These are phyloP conservation scores for Plectosphaerella cucumerina DNA, from an alignment of 2,329 filamentous ascomycete species.

Conservation along the genomic window DNA sequence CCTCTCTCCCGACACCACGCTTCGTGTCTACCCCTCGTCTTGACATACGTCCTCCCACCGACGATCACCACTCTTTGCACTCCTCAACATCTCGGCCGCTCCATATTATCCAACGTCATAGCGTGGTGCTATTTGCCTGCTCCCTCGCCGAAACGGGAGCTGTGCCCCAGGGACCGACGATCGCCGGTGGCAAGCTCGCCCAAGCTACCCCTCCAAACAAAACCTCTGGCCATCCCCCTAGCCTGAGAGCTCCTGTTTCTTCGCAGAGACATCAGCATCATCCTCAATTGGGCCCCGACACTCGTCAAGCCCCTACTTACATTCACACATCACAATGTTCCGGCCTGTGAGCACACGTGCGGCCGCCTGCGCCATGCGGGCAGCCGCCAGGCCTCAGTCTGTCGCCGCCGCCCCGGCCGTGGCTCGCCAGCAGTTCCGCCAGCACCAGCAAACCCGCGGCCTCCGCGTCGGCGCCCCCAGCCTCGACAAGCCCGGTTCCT, in stretches of 20 bases:
- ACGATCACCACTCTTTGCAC: background rate
- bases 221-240: background rate
- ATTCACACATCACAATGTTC: constrained; percentile 8
- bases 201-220: background rate
- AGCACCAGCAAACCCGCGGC: constrained; percentile 16
- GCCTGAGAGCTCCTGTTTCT: background rate
- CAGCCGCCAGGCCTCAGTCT: constrained; percentile 1
- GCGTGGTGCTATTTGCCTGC: background rate
- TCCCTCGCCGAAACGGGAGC: background rate
- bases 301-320: background rate
- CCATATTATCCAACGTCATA: background rate
- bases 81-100: background rate
- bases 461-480: constrained; percentile 27
- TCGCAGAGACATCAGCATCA: background rate
- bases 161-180: background rate
- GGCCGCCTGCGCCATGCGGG: constrained; percentile 6
- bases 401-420: constrained; percentile 18
- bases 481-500: constrained; percentile 53
- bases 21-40: too few relatives aligned
- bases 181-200: background rate
- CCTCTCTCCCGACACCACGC: background rate
- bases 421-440: constrained; percentile 13
- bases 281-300: background rate
- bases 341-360: constrained; percentile 11
- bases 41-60: background rate